Evolutionary conservation across 2,329 filamentous ascomycete species (phyloP), one percentile per base, ranked within the genome.

Genomic region (Magnaporthiopsis incrustans): DNA sequence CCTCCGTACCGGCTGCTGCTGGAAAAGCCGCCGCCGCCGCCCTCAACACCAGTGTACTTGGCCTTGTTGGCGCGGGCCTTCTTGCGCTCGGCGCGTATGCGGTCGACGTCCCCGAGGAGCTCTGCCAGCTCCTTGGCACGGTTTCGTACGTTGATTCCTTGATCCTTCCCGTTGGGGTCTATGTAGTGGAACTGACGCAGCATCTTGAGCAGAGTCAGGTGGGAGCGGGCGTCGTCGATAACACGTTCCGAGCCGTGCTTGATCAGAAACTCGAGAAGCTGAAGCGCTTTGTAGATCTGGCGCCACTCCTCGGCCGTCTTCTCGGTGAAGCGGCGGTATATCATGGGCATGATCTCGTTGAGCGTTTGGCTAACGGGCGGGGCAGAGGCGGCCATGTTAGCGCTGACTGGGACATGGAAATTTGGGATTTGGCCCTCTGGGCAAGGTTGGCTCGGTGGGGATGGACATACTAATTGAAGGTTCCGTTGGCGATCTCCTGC

Each of bases 301-400:
- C 95, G 87, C 95, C 95, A 99, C 79, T 99, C 95, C 75, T 99
- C 95, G 64, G 95, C 94, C 10, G 92, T 85, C 81, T 99, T 99
- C 76, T 99, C 95, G 66, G 95, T 99, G 77, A 99, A 99, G 68
- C 95, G 91, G 73, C 96, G 95, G 81, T 99, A 99, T 74, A 99
- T 97, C 92, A 99, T 95, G 69, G 95, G 95, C 95, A 99, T 99
- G 75, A 99, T 98, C 77, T 99, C 95, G 77, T 98, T 98, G 65
- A 99, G 87, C 63, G 93, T 86, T 86, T 97, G 92, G 76, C 94
- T 97, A 73, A 62, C 38, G 57, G 62, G 61, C 15, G 30, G 57
- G 30, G 38, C 14, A 11, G 35, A n/a, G 2, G 57, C 32, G 35
- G 64, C n/a, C 11, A n/a, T 25, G 26, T 22, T 27, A 56, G 27